These are phyloP conservation scores for Monosporozyma aerobia DNA, from an alignment of 805 yeast genomes.

Conservation along the genomic window DNA sequence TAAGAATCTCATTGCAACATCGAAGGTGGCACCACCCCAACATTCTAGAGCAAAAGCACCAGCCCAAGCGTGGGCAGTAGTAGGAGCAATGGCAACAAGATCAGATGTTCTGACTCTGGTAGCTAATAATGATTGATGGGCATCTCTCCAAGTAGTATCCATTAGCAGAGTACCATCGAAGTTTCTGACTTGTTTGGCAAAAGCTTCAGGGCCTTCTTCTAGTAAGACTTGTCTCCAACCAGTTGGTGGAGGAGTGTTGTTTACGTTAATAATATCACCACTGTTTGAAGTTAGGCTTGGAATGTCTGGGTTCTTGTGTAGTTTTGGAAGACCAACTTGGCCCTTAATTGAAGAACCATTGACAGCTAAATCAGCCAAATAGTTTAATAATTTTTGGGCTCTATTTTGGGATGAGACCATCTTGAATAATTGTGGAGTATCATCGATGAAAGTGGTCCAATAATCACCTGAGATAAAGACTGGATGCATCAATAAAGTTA, in stretches of 20 bases:
- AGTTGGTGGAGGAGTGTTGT: slow-evolving; percentile 44
- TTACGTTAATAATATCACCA: slow-evolving; percentile 55
- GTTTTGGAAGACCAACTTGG: slow-evolving; percentile 86
- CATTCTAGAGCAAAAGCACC: slow-evolving; percentile 95
- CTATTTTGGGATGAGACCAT: slow-evolving; percentile 93
- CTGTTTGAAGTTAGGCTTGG: slow-evolving; percentile 60
- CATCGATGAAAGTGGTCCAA: slow-evolving; percentile 98
- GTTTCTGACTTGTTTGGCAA: slow-evolving; percentile 78
- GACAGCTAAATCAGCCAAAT: slow-evolving; percentile 88
- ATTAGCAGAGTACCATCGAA: slow-evolving; percentile 83
- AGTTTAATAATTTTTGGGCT: slow-evolving; percentile 86
- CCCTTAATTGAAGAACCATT: slow-evolving; percentile 96
- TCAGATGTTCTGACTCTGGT: slow-evolving; percentile 96
- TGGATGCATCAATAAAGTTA: slow-evolving; percentile 83
- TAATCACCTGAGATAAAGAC: slow-evolving; percentile 79
- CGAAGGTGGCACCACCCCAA: slow-evolving; percentile 99
- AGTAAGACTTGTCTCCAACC: slow-evolving; percentile 92
- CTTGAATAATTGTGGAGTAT: slow-evolving; percentile 90
- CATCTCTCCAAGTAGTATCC: slow-evolving; percentile 99
- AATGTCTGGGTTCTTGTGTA: slow-evolving; percentile 61
- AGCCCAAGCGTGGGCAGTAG: slow-evolving; percentile 81
- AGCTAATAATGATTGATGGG: slow-evolving; percentile 95
- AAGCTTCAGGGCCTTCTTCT: slow-evolving; percentile 78
- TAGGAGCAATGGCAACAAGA: slow-evolving; percentile 81
- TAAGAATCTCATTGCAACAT: slow-evolving; percentile 95